phyloP scores from a whole-genome alignment of 768 basidiomycete genomes.

The Amanita exitialis region DNA sequence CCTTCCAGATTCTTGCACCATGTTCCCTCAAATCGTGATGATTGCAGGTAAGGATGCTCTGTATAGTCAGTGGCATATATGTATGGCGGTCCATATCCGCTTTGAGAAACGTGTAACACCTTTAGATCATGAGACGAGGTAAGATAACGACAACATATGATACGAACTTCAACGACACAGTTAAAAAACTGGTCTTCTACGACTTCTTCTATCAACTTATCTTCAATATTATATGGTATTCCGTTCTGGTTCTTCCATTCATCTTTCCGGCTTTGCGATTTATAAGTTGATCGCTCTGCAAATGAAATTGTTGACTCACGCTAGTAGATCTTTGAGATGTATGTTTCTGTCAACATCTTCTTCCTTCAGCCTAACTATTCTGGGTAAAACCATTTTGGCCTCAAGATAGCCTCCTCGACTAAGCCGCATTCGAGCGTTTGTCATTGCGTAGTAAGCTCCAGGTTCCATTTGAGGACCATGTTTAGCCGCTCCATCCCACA shows the following conservation, averaged over 20 bases:
- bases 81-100: conserved; percentile 20
- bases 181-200: conserved; percentile 33
- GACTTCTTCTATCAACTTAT: conserved; percentile 39
- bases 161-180: conserved; percentile 48
- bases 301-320: conserved; percentile 24
- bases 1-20: conserved; percentile 40
- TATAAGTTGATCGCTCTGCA: neutral
- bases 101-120: conserved; percentile 33
- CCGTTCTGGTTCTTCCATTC: conserved; percentile 25
- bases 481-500: conserved; percentile 43
- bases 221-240: conserved; percentile 19
- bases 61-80: conserved; percentile 65
- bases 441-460: conserved; percentile 42
- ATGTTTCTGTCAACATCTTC: conserved; percentile 22
- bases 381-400: conserved; percentile 39
- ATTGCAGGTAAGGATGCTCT: conserved; percentile 29
- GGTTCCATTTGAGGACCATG: conserved; percentile 32
- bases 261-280: conserved; percentile 35
- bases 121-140: conserved; percentile 14
- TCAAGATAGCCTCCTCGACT: conserved; percentile 33
- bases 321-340: conserved; percentile 37
- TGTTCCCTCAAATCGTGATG: conserved; percentile 17
- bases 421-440: conserved; percentile 38
- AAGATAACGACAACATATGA: neutral
- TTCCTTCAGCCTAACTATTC: conserved; percentile 33